Base-by-base conservation (phyloP, 306 rosid genomes). In the Glycyrrhiza uralensis region DNA sequence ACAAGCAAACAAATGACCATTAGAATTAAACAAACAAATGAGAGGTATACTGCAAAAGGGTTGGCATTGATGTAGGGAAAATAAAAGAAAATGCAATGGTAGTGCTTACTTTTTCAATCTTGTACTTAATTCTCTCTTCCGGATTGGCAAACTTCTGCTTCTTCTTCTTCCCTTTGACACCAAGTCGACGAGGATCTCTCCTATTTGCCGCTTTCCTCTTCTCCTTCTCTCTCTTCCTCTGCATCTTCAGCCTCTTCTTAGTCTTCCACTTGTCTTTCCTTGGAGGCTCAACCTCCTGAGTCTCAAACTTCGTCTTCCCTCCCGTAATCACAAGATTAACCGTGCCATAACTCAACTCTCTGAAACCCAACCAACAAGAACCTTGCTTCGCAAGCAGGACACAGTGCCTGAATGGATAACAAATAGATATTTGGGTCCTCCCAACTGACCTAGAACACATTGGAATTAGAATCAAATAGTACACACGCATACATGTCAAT, bases 241-340 rank as follows among this genome's bases (percentile, higher is more conserved):
- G 88, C 77, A 84, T 12, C 91, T 91, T 91, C 79, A 93, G 76
- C 85, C 71, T 87, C 86, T 89, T 94, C 85, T 94, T 91, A 13
- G 86, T 89, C 77, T 52, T 50, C 92, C 95, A 94, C 73, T 89
- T 94, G 24, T 89, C 78, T 70, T 87, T 94, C 84, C 75, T 89
- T 0, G 98, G 97, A 77, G 95, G 82, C 65, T 89, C 90, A 61
- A 72, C 81, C 74, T 84, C 84, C 29, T 78, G 69, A 18, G 87
- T 85, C 86, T 89, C 95, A 50, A 94, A 94, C 85, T 87, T 89
- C 29, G 89, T 85, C 76, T 87, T 83, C 74, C 96, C 96, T 71
- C 82, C 82, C n/a, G 81, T 72, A 57, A 91, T 86, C 63, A 91
- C 95, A n/a, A 94, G 88, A 60, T 69, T 87, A 80, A 94, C 87